These are phyloP conservation scores for Kodamaea alishanica DNA, from an alignment of 1,139 yeast species.

Conservation along the genomic window DNA sequence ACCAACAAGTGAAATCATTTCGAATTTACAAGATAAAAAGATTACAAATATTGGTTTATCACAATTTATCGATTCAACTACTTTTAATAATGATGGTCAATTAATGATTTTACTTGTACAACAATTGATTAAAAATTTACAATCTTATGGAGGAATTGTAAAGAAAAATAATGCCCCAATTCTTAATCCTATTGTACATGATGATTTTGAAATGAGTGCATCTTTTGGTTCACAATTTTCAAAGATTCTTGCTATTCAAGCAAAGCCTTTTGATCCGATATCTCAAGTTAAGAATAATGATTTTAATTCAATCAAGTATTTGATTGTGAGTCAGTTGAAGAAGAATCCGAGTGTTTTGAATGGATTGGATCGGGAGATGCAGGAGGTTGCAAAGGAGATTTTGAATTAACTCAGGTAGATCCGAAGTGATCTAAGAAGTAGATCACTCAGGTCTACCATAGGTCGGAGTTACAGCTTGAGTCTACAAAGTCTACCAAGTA, in stretches of 20 bases:
- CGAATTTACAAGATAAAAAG: constrained; percentile 71
- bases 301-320: constrained; percentile 26
- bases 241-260: constrained; percentile 60
- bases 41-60: constrained; percentile 72
- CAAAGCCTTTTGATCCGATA: constrained; percentile 66
- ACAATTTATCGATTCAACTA: constrained; percentile 35
- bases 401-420: too few species aligned
- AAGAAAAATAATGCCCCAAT: constrained; percentile 21
- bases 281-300: constrained; percentile 41
- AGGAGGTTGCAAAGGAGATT: too few species aligned
- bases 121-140: constrained; percentile 46
- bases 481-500: too few species aligned
- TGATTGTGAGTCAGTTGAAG: constrained; percentile 29
- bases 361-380: too few species aligned
- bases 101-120: constrained; percentile 51
- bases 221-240: constrained; percentile 87
- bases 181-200: constrained; percentile 27
- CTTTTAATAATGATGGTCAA: constrained; percentile 30
- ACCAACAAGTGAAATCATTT: constrained; percentile 62
- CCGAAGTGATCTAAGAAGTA: too few species aligned
- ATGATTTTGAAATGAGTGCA: constrained; percentile 61
- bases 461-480: too few species aligned
- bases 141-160: constrained; percentile 35
- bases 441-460: too few species aligned
- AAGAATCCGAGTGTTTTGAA: constrained; percentile 9